These are phyloP conservation scores for Taphrina pruni DNA, from an alignment of 1,139 yeast species.

Conservation along the genomic window DNA sequence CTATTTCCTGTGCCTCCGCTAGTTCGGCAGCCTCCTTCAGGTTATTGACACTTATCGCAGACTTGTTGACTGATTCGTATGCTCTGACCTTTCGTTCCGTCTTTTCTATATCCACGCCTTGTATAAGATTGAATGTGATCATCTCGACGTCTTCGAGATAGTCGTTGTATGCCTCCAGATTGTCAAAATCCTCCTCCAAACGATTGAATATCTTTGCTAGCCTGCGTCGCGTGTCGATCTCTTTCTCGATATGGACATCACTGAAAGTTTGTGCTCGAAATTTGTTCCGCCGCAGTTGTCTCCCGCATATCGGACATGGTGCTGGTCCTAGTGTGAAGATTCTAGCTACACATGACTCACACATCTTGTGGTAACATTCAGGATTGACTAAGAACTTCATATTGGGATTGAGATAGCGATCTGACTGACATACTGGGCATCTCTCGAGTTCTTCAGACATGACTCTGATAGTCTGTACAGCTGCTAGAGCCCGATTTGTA, in stretches of 20 bases:
- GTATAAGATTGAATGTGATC: conserved; percentile 74
- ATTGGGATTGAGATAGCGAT: conserved; percentile 89
- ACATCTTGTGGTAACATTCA: conserved; percentile 96
- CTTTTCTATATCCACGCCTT: conserved; percentile 70
- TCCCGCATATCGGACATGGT: conserved; percentile 89
- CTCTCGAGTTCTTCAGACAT: conserved; percentile 59
- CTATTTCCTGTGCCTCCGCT: conserved; percentile 67
- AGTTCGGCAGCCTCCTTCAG: conserved; percentile 70
- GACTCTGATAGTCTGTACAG: background rate
- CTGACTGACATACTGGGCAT: conserved; percentile 98
- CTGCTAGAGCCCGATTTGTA: no score
- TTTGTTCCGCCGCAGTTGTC: conserved; percentile 81
- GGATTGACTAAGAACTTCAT: conserved; percentile 92
- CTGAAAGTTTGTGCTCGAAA: conserved; percentile 92
- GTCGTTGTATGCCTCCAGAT: conserved; percentile 66
- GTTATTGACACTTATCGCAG: conserved; percentile 76
- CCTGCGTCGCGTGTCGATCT: conserved; percentile 84
- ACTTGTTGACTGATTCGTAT: conserved; percentile 78
- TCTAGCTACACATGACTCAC: conserved; percentile 81
- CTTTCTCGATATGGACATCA: conserved; percentile 85
- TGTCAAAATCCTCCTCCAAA: conserved; percentile 72
- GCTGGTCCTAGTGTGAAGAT: conserved; percentile 89
- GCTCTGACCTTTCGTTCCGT: conserved; percentile 72
- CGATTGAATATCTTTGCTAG: conserved; percentile 83
- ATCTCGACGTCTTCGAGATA: conserved; percentile 86